Evolutionary conservation across 495 filamentous ascomycete species (phyloP), one percentile per base, ranked within the genome.

Genomic region (Tuber melanosporum): DNA sequence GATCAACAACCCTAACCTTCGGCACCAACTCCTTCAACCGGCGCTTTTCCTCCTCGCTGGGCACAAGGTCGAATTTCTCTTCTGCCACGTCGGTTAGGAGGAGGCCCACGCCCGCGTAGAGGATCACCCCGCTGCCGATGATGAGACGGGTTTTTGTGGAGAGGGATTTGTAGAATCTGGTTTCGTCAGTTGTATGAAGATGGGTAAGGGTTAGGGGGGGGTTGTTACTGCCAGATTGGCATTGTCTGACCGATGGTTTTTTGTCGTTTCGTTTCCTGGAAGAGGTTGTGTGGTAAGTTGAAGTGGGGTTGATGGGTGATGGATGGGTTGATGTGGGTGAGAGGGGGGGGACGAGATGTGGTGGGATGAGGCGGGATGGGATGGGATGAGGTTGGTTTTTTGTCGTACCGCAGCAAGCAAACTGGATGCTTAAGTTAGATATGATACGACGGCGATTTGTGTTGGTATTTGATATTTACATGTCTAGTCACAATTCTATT

Each of bases 51-150:
- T 90, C 83, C 81, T 90, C 86, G 20, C 86, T 89, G n/a, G 92
- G 85, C 69, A 87, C 86, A 80, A 92, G 86, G 3, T 90, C 90
- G 75, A 92, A 85, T 19, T 86, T 87, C 77, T 87, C 85, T 83
- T 93, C 92, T 3, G 89, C 89, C 72, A 86, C 86, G 52, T 91
- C 87, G n/a, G 88, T 86, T 6, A 88, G 81, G 78, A 86, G 86
- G 22, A 92, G 85, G 19, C 89, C 91, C 47, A 90, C 83, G n/a
- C 83, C 84, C 0, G 90, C 90, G 85, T 90, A 93, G 44, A 87
- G 88, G 83, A 93, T 90, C 52, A 91, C 83, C 78, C 90, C 90
- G 73, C 89, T 75, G 73, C 92, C 91, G 83, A 93, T 86, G 43
- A 90, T 81, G 73, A 91, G 85, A 70, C 91, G 89, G 9, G 91